phyloP scores from a whole-genome alignment of 2,329 filamentous ascomycete species.

The Exophiala spinifera region DNA sequence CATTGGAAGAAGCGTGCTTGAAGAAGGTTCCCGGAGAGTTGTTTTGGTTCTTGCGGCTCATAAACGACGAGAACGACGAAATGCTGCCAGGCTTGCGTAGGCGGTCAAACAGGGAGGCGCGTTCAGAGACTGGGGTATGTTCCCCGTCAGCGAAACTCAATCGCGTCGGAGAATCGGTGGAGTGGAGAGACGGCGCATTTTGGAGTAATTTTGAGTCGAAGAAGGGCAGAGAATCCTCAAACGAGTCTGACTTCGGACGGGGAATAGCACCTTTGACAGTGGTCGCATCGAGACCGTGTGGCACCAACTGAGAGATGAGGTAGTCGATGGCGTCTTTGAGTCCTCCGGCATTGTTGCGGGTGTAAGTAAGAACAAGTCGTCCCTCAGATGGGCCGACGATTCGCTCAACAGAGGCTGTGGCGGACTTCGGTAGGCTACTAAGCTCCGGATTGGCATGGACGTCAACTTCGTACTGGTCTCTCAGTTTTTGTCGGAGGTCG shows the following conservation, averaged over 20 bases:
- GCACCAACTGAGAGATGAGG: constrained; percentile 78
- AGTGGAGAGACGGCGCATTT: constrained; percentile 75
- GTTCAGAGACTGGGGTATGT: constrained; percentile 58
- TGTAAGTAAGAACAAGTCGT: constrained; percentile 73
- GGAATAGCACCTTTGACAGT: constrained; percentile 92
- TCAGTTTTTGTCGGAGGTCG: constrained; percentile 79
- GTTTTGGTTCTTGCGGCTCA: constrained; percentile 91
- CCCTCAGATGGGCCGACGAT: constrained; percentile 50
- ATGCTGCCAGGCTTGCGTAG: constrained; percentile 93
- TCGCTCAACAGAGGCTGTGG: constrained; percentile 37
- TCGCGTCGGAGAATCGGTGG: constrained; percentile 85
- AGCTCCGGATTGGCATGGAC: constrained; percentile 61
- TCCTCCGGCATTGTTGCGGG: constrained; percentile 92
- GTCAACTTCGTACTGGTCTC: constrained; percentile 87
- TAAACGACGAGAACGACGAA: constrained; percentile 91
- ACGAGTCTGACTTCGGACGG: constrained; percentile 97
- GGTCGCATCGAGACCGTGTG: constrained; percentile 80
- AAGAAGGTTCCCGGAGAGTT: constrained; percentile 84
- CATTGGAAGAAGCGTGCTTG: constrained; percentile 83
- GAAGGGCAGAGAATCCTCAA: constrained; percentile 93
- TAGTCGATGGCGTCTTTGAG: constrained; percentile 96
- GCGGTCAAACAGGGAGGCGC: constrained; percentile 81
- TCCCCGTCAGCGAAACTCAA: constrained; percentile 74
- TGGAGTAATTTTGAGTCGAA: constrained; percentile 97
- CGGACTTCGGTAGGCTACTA: constrained; percentile 33